Base-by-base conservation (phyloP, 441 rosid species). In the Pelargonium myrrhifolium region DNA sequence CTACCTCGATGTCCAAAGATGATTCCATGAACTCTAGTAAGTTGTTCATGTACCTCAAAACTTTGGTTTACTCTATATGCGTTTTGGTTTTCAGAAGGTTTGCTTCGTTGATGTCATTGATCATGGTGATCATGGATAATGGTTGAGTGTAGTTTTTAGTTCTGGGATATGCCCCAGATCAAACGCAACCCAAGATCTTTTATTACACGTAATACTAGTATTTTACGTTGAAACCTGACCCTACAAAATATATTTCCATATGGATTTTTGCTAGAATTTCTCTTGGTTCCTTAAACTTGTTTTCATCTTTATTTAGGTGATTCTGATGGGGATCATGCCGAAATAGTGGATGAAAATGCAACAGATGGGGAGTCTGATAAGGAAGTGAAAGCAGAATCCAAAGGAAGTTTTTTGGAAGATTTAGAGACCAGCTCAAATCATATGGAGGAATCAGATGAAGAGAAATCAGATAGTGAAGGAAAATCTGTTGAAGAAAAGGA, bases 321-420 rank as follows among this genome's bases (percentile, higher is more conserved):
- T 75, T 79, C 82, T 72, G 74, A 69, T 39, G 87, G 73, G 63
- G 83, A 76, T 70, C 71, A 66, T 72, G 65, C 68, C 2, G 79
- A 73, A 65, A 73, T 69, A 70, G 72, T 69, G 71, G 76, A 71
- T 17, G 77, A 74, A 65, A 69, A 64, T 56, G 73, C 22, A 59
- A 69, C 58, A 55, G 82, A 73, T 15, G 77, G 71, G 71, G 79
- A 79, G 76, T 80, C 86, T 72, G 89, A 80, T 12, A 81, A 78
- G 77, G 86, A 86, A 70, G 69, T 35, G 75, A 68, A 78, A 56
- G 70, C 87, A 17, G 62, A 42, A 73, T 80, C 85, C 20, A 62
- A 65, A 49, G 84, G 55, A 31, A 84, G 76, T 77, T 68, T 73
- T 64, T 47, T 67, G 8, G 85, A 76, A 40, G 79, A 80, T 26